Base-by-base conservation (phyloP, 495 filamentous ascomycete species). In the Rhypophila decipiens region DNA sequence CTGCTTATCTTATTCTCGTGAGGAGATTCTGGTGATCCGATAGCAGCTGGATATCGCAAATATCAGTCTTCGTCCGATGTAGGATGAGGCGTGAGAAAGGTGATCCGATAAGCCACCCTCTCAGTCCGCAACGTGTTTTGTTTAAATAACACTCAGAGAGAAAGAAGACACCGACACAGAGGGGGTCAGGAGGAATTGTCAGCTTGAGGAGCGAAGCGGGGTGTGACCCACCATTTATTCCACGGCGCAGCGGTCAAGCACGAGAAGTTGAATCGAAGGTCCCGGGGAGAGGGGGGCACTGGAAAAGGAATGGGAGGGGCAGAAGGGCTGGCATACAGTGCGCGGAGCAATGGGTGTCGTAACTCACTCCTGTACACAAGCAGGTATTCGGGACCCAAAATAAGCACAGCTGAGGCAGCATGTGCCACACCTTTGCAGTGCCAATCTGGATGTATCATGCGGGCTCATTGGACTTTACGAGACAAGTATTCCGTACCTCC, bases 171-270 rank as follows among this genome's bases (percentile, higher is more conserved):
- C 35, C 33, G 50, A 52, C 49, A 51, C 44, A 34, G 60, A 51
- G 61, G 59, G n/a, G 62, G 58, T 63, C 57, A 63, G 59, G 50
- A 61, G 56, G 52, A 54, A 61, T 49, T 41, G 58, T 53, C 41
- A 57, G 52, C 58, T 48, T 35, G 33, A 49, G 43, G 49, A 54
- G 44, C 53, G 46, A 49, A 56, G 61, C 56, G 61, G 61, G 62
- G 55, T 56, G 57, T 56, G 59, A 59, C 58, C 60, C 57, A 61
- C 57, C 62, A 57, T 61, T 61, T 63, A 59, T 59, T 59, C 52
- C 53, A 51, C 39, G 53, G 33, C 33, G 38, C 35, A 33, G 45
- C 43, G 49, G 49, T 53, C 52, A 49, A 48, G 36, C 43, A 46
- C 19, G 18, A 40, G 5, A 13, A 29, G 39, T 23, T 41, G 44